These are phyloP conservation scores for Spergularia azorica DNA, from an alignment of 179 eudicot species.

Conservation along the genomic window DNA sequence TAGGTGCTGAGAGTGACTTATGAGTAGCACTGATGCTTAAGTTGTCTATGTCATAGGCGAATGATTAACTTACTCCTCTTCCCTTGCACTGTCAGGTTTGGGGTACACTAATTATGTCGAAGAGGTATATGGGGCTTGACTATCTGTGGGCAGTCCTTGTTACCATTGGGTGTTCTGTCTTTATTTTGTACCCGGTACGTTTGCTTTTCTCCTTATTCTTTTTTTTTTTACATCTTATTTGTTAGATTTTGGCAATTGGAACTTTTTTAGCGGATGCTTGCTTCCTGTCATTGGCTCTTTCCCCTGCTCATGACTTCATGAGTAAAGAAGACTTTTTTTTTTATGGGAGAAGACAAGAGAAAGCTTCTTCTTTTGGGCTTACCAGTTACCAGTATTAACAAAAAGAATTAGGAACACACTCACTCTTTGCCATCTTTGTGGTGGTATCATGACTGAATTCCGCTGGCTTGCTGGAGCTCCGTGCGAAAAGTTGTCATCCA, in stretches of 20 bases:
- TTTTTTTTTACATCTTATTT: neutral
- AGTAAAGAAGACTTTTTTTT: no score
- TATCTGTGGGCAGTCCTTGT: constrained; percentile 80
- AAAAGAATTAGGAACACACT: neutral
- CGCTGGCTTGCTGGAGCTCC: neutral
- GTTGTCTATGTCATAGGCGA: neutral
- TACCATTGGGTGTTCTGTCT: constrained; percentile 83
- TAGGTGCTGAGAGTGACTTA: neutral
- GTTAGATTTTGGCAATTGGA: neutral
- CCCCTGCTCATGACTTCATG: no score
- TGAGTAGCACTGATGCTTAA: neutral
- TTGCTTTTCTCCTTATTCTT: neutral
- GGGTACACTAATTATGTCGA: constrained; percentile 92
- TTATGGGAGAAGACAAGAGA: no score
- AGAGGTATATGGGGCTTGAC: constrained; percentile 79
- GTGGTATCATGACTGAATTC: neutral
- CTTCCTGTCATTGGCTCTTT: neutral
- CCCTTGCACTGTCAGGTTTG: constrained; percentile 59
- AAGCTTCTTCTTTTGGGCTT: neutral
- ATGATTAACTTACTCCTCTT: constrained; percentile 16
- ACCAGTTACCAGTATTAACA: neutral
- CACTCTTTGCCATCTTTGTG: neutral
- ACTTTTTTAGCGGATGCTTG: neutral
- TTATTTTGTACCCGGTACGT: constrained; percentile 83
- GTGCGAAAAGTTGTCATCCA: neutral